Percentiles rank a stretch among this genome's conserved stretches.
Evolutionary conservation across 176 grass and related monocot genomes (phyloP).

Genomic region (Triticum urartu): DNA sequence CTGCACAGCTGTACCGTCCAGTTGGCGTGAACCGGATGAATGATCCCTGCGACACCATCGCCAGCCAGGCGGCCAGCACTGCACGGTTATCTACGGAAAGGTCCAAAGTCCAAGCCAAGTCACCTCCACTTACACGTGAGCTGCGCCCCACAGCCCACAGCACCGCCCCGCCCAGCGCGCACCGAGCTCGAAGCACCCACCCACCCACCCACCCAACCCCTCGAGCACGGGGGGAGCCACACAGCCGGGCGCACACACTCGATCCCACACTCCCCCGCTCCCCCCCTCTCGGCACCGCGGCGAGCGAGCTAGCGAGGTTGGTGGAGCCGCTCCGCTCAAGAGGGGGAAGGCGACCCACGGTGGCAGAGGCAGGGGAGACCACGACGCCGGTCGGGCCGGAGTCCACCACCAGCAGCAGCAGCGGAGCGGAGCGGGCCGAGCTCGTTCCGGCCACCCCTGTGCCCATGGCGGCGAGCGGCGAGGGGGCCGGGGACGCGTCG

Average conservation of each 20-base stretch:
- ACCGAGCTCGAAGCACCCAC: background rate
- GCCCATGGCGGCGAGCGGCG: constrained; percentile 46
- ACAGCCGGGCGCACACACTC: background rate
- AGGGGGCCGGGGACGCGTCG: constrained; percentile 30
- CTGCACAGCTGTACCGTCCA: no score
- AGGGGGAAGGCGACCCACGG: background rate
- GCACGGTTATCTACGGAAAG: no score
- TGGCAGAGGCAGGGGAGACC: background rate
- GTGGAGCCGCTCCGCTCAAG: background rate
- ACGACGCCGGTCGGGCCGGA: background rate
- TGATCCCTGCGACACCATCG: no score
- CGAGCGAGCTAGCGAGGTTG: constrained; percentile 1
- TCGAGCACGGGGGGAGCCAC: constrained; percentile 37
- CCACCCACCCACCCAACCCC: background rate
- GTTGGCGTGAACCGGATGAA: no score
- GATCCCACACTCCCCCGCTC: background rate
- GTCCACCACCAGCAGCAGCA: background rate
- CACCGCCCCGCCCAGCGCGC: no score
- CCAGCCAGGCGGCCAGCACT: no score
- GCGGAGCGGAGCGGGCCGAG: background rate
- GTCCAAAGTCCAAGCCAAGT: no score
- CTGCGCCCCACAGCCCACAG: background rate
- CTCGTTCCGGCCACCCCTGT: background rate
- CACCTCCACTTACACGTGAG: background rate
- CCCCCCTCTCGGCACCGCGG: background rate